Base-by-base conservation (phyloP, 345 rosid species). In the Hibiscus tridactylites region DNA sequence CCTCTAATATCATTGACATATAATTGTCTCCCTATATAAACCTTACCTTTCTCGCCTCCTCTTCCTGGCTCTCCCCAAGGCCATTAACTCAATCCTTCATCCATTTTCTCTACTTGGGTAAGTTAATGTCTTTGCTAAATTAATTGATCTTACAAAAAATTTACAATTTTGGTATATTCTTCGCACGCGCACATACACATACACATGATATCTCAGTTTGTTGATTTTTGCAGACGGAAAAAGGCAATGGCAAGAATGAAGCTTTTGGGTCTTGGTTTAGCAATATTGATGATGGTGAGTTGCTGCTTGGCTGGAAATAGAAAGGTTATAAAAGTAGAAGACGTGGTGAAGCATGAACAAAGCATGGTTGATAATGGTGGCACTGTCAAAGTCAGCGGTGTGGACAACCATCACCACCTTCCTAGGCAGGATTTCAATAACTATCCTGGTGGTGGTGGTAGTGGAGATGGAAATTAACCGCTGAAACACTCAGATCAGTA, bases 401-500 rank as follows among this genome's bases (percentile, higher is more conserved):
- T 82, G 33, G 74, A 79, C 37, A 82, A 84, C 57, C 88, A 84
- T 77, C 88, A 86, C 74, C 79, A 78, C 70, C 79, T 84, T n/a
- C 90, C 88, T 31, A 74, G 86, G 76, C 84, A 79, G 71, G 86
- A 76, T 70, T 84, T 81, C 72, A 75, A 72, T 70, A 77, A 83
- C 69, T 76, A 75, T 31, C 84, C 80, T 52, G 50, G 77, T 17
- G 80, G 77, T 10, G 81, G 71, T 47, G 75, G 78, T 58, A 52
- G 19, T 35, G 74, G 81, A 64, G 75, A 81, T 61, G 87, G 82
- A 31, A 76, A 73, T 31, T 31, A 31, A 31, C 54, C 50, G 50
- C 4, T 72, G 44, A 76, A 69, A 4, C n/a, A 52, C 17, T 26
- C 5, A 24, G 37, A 61, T 33, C 31, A 26, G 57, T 3, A 47